Evolutionary conservation across 73 alveolate genomes (phyloP).

Genomic region (Paraurostyla sp.): DNA sequence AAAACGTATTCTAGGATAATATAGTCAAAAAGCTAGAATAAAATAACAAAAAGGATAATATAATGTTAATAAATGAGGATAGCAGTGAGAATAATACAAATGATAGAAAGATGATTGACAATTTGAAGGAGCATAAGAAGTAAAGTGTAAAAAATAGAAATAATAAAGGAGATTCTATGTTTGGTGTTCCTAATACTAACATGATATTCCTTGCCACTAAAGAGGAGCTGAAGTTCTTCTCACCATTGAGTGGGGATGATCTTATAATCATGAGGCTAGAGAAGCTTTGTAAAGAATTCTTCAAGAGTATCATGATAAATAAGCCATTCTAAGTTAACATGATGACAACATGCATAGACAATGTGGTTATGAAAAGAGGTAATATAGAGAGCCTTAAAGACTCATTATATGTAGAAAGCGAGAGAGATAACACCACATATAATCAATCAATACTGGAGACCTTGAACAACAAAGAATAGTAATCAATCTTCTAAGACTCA

Average conservation of each 20-base stretch:
- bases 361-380: neutral
- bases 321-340: slow-evolving; percentile 1
- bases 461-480: neutral
- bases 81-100: neutral
- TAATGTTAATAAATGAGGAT: neutral
- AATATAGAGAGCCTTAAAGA: neutral
- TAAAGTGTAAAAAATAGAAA: too few species aligned
- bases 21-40: neutral
- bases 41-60: neutral
- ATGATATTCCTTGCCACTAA: slow-evolving; percentile 8
- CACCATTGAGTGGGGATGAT: slow-evolving; percentile 17
- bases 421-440: neutral
- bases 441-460: too few species aligned
- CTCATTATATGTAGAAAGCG: neutral
- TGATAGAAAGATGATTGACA: neutral
- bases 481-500: neutral
- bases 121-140: too few species aligned
- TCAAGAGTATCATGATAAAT: neutral
- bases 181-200: neutral
- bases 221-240: neutral
- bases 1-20: neutral
- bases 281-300: slow-evolving; percentile 24
- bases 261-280: slow-evolving; percentile 9
- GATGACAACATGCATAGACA: slow-evolving; percentile 14
- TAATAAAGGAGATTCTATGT: too few species aligned